These are phyloP conservation scores for Flaveria brownii DNA, from an alignment of 129 eudicot species.

Conservation along the genomic window DNA sequence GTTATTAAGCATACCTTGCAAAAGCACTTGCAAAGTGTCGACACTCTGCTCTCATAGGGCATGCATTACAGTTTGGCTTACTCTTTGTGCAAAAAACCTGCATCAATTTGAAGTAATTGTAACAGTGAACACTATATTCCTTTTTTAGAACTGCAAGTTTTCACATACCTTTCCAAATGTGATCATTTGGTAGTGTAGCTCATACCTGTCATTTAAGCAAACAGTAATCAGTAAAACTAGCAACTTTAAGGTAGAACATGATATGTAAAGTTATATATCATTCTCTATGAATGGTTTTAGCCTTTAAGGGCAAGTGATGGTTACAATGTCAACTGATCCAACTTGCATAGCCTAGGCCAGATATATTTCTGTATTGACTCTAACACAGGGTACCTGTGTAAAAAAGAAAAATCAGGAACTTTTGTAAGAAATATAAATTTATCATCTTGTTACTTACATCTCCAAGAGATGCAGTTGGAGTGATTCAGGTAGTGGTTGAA, in stretches of 20 bases:
- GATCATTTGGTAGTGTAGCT: conserved; percentile 96
- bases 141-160: background rate
- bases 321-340: conserved; percentile 95
- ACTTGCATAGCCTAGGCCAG: conserved; percentile 99
- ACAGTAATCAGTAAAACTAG: conserved; percentile 26
- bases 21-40: conserved; percentile 98
- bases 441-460: conserved; percentile 50
- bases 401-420: conserved; percentile 24
- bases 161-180: conserved; percentile 94
- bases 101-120: conserved; percentile 10
- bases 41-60: conserved; percentile 98
- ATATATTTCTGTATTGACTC: conserved; percentile 89
- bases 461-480: conserved; percentile 90
- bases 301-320: conserved; percentile 20
- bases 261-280: background rate
- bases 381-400: conserved; percentile 78
- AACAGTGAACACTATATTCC: background rate
- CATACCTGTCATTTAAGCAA: conserved; percentile 64
- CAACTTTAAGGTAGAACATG: conserved; percentile 10
- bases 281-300: conserved; percentile 22
- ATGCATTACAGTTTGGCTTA: conserved; percentile 93
- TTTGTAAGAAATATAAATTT: background rate
- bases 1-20: conserved; percentile 57
- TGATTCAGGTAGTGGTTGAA: conserved; percentile 93
- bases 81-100: conserved; percentile 99